Percentiles rank a stretch among this genome's conserved stretches.
phyloP scores from a whole-genome alignment of 805 yeast species.

The Teunomyces kruisii region DNA sequence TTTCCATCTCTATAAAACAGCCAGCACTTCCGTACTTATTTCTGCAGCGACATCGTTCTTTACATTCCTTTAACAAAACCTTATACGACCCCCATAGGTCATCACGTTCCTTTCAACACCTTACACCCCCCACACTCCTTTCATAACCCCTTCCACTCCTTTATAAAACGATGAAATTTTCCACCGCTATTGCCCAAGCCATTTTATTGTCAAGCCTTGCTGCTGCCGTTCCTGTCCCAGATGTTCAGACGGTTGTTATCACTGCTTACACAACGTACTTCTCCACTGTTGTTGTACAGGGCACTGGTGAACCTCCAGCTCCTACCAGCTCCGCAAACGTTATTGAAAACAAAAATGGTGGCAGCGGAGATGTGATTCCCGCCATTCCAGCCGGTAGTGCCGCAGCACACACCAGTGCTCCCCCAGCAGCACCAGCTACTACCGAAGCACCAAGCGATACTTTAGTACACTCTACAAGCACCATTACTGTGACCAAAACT shows the following conservation, averaged over 20 bases:
- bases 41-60: not conserved
- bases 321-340: slow-evolving; percentile 9
- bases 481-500: not conserved
- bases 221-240: slow-evolving; percentile 29
- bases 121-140: not conserved
- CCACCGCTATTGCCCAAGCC: slow-evolving; percentile 15
- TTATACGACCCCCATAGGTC: not conserved
- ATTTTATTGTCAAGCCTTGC: slow-evolving; percentile 12
- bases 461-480: not conserved
- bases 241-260: slow-evolving; percentile 20
- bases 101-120: slow-evolving; percentile 1
- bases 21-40: not conserved
- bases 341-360: slow-evolving; percentile 6
- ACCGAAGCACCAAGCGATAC: not conserved
- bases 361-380: not conserved
- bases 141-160: slow-evolving; percentile 5
- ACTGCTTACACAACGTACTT: slow-evolving; percentile 22
- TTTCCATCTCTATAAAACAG: slow-evolving; percentile 1
- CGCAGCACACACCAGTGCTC: not conserved
- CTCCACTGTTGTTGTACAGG: slow-evolving; percentile 14
- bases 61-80: not conserved
- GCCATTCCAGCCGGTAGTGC: not conserved
- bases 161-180: slow-evolving; percentile 16
- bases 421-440: slow-evolving; percentile 12
- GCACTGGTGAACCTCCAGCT: slow-evolving; percentile 13